Base-by-base conservation (phyloP, 768 basidiomycete genomes). In the Ephemerocybe angulata region DNA sequence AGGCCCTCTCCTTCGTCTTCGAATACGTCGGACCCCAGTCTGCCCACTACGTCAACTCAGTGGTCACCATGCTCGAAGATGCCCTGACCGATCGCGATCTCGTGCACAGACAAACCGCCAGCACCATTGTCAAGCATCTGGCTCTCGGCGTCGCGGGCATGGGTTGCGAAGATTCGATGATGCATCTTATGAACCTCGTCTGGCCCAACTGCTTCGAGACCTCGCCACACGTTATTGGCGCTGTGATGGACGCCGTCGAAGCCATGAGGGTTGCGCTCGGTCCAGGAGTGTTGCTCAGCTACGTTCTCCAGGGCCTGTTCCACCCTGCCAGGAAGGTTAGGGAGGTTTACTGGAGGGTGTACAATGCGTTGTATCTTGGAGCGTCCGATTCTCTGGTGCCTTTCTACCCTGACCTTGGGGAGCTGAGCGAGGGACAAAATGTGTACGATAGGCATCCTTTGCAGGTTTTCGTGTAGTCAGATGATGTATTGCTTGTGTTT, bases 141-240 rank as follows among this genome's bases (percentile, higher is more conserved):
- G 93, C 97, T 3, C 82, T 99, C 28, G 97, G 97, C 40, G 94
- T 97, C 5, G 95, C 97, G 1, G 97, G 97, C 43, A 81, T 98
- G 25, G 96, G 97, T 1, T 95, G 93, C 63, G 97, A 99, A 72
- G 97, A 99, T 71, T 96, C 96, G 12, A 91, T 98, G 85, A 81
- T 93, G 50, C 97, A 99, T 66, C 73, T 98, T 47, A 92, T 98
- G 87, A 99, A 99, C 68, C 83, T 99, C 25, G 90, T 98, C 13
- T 98, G 95, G 95, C 97, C 97, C 1, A 98, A 98, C 67, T 95
- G 94, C 71, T 98, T 98, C 70, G 96, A 98, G 76, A 96, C 95
- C 1, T 93, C 89, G 13, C 97, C 97, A 4, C 97, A 99, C 72
- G 95, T 99, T 57, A 98, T 98, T 58, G 93, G 93, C 29, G 92